phyloP scores from a whole-genome alignment of 257 asterid genomes.

The Solanum paucissectum region DNA sequence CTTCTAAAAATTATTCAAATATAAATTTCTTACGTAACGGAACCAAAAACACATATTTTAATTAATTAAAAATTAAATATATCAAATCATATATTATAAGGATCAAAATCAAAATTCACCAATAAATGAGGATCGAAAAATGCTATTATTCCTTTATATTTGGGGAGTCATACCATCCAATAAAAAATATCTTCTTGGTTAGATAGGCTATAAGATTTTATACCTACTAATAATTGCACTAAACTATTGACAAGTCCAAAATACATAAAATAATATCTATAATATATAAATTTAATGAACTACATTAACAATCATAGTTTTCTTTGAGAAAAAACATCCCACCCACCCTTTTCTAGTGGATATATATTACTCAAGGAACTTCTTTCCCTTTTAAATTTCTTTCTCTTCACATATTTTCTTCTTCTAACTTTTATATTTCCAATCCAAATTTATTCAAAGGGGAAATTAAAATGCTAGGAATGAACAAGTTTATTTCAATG shows the following conservation, averaged over 20 bases:
- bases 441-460: neutral
- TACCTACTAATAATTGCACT: neutral
- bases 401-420: neutral
- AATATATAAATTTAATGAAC: neutral
- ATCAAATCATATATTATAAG: neutral
- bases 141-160: neutral
- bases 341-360: neutral
- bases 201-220: neutral
- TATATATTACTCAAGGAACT: neutral
- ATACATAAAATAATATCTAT: neutral
- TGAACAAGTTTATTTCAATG: conserved; percentile 43
- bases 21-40: neutral
- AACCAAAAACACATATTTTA: neutral
- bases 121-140: neutral
- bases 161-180: neutral
- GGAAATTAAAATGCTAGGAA: conserved; percentile 34
- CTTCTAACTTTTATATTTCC: neutral
- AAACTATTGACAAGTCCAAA: neutral
- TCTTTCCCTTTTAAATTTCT: neutral
- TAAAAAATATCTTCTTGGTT: neutral
- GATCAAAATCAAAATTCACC: neutral
- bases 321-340: conserved; percentile 18
- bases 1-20: neutral
- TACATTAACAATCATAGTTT: neutral
- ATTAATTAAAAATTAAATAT: neutral